Evolutionary conservation across 306 rosid species (phyloP).

Genomic region (Styphnolobium japonicum): DNA sequence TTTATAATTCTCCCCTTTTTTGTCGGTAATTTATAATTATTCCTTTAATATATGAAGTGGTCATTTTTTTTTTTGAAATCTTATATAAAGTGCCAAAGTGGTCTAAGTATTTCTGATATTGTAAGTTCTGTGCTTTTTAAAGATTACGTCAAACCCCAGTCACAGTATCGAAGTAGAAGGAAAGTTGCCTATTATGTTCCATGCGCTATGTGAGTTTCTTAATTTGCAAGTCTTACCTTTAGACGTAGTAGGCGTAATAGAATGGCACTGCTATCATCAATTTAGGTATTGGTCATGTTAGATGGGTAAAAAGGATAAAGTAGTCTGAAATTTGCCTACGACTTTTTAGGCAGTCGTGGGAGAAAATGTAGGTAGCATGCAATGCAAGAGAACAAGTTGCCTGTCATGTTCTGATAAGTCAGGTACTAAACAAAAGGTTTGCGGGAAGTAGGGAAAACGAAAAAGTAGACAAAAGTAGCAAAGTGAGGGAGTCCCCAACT

Average conservation of each 20-base stretch:
- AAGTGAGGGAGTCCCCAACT: neutral
- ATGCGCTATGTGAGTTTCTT: neutral
- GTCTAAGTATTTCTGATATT: neutral
- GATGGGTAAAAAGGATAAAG: neutral
- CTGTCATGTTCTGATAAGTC: conserved; percentile 28
- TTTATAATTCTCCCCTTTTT: neutral
- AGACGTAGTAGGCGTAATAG: neutral
- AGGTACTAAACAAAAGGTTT: neutral
- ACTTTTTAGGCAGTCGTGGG: neutral
- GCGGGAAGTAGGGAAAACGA: neutral
- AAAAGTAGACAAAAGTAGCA: conserved; percentile 20
- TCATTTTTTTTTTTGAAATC: too few relatives aligned
- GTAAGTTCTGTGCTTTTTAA: neutral
- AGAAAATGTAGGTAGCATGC: neutral
- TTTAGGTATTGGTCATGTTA: conserved; percentile 16
- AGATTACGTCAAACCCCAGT: neutral
- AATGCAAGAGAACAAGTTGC: conserved; percentile 21
- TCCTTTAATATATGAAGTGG: neutral
- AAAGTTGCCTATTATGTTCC: neutral
- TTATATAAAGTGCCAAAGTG: too few relatives aligned
- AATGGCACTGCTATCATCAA: neutral
- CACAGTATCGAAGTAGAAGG: neutral
- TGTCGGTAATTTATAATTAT: neutral
- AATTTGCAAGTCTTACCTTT: neutral
- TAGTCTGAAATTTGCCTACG: neutral